Evolutionary conservation across 1,284 basidiomycete genomes (phyloP), one percentile per base, ranked within the genome.

Genomic region (Crucibulum cyathiforme): DNA sequence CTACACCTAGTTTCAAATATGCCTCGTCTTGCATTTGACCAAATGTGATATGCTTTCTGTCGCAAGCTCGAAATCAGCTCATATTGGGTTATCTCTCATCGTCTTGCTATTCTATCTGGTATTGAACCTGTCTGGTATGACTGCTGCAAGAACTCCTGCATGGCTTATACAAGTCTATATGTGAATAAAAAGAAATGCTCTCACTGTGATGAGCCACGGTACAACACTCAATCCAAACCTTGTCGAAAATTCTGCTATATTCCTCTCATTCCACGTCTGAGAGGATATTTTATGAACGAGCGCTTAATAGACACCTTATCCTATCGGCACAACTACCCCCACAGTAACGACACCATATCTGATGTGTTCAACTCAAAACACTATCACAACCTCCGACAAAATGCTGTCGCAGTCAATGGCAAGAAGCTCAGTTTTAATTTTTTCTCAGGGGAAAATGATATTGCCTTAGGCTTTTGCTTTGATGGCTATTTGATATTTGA

Each of bases 71-170:
- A 64, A 24, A 62, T 74, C 12, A 38, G 54, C n/a, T 70, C 70
- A 0, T 64, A 69, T 19, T 73, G 65, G 52, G 51, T 63, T 2
- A 70, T 67, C 17, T 49, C 64, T 8, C 59, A 67, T 31, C 60
- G 62, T 8, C 51, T 73, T 45, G 65, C 63, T 6, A 36, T 59
- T 5, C 59, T 75, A 0, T 64, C 72, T 12, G 68, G 61, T 8
- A 39, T 75, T 12, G n/a, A 60, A 39, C 64, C 67, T 2, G 34
- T 58, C 9, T 65, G 56, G 46, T 66, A 65, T 43, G 66, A 77
- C 57, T 78, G 76, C 51, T 77, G 76, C 54, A 54, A 68, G 8
- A 71, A 73, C 41, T 70, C 69, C 7, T 78, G 76, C 52, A 46
- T 66, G 7, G 64, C 68, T 34, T 77, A 65, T 57, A 69, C 66